Conservation (phyloP, 768 basidiomycete species). For the Phaffia tasmanica region DNA sequence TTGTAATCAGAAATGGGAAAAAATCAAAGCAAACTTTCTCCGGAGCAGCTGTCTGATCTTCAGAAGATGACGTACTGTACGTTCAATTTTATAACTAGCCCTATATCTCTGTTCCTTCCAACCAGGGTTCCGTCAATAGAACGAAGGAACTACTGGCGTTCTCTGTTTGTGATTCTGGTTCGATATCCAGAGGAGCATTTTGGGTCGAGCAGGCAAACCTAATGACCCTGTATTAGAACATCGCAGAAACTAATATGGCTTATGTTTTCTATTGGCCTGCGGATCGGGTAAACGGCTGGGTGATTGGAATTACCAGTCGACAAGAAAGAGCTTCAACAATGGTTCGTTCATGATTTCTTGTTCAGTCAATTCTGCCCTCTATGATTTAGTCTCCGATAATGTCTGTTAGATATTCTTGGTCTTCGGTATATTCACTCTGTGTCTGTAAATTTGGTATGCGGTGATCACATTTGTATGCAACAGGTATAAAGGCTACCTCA, state of each 20-base stretch:
- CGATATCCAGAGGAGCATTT: background rate
- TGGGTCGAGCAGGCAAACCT: background rate
- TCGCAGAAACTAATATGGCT: background rate
- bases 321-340: slow-evolving; percentile 94
- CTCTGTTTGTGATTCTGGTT: background rate
- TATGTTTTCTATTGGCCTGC: background rate
- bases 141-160: background rate
- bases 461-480: background rate
- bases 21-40: slow-evolving; percentile 86
- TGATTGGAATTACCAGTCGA: slow-evolving; percentile 52
- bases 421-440: background rate
- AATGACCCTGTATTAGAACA: background rate
- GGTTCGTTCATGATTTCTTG: slow-evolving; percentile 42
- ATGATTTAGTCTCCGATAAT: background rate
- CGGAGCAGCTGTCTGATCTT: slow-evolving; percentile 84
- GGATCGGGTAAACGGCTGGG: background rate
- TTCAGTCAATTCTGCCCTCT: background rate
- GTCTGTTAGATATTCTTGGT: background rate
- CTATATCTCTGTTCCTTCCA: background rate
- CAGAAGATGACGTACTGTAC: slow-evolving; percentile 97
- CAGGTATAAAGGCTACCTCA: slow-evolving; percentile 99
- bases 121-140: background rate
- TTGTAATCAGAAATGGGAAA: slow-evolving; percentile 63
- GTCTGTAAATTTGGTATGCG: background rate
- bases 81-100: slow-evolving; percentile 31